Evolutionary conservation across 2,329 filamentous ascomycete genomes (phyloP), one percentile per base, ranked within the genome.

Genomic region (Fusarium abutilonis): DNA sequence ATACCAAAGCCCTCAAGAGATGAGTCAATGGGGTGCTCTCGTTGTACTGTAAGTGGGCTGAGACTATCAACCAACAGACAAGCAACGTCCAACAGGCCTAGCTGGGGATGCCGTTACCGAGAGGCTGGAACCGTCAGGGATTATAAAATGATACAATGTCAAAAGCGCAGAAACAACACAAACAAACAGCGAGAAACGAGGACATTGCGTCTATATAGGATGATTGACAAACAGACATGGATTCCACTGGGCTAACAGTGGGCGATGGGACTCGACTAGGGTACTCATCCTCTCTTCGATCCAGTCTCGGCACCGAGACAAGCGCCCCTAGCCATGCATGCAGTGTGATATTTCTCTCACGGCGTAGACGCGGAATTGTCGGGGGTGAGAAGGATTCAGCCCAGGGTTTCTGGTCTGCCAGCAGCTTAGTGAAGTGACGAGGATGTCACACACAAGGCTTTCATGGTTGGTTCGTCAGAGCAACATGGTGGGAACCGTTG

Each of bases 301-400:
- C 63, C 54, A 56, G 52, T 53, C 49, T 46, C 34, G 38, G 51
- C 32, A 32, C 43, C 45, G 28, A 51, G 52, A 60, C 68, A 72
- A 71, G 70, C 70, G 70, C 69, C 70, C 52, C 68, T 68, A 69
- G 47, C 51, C 59, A 69, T 68, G 70, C 70, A 71, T 69, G 68
- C 69, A 69, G 68, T 65, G 69, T 72, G 70, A 71, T 69, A 67
- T 62, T 63, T 51, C 51, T 39, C 52, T 55, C 50, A 58, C 52
- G 49, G 51, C 32, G 54, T 68, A 70, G 56, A 46, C 62, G 68
- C 66, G 59, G 52, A 60, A 53, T 14, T n/a, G 48, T 44, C 32
- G 44, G 43, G 44, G 42, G 38, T 50, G 43, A 43, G 66, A 58
- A 67, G 68, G 65, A 69, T 67, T 51, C 41, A 53, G 62, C 52